A percentile compares a stretch with the other conserved stretches of the same genome.
These are phyloP conservation scores for Saccharomyces kudriavzevii DNA, from an alignment of 805 yeast genomes.

Conservation along the genomic window DNA sequence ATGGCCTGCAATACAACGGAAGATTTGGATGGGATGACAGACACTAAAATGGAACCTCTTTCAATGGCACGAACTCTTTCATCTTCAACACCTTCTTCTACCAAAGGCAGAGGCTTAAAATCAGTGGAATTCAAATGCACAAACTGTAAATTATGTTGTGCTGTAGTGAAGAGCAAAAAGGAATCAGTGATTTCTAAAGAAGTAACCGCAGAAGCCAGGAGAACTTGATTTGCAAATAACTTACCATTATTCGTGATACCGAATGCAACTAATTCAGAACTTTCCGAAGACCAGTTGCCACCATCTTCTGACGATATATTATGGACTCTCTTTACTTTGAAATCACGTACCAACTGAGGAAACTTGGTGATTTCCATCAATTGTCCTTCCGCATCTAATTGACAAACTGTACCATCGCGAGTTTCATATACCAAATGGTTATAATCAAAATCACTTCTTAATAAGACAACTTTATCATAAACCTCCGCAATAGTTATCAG, in stretches of 20 bases:
- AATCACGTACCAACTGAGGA: conserved; percentile 63
- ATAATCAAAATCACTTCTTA: conserved; percentile 50
- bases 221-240: conserved; percentile 52
- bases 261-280: conserved; percentile 39
- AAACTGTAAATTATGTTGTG: conserved; percentile 75
- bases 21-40: conserved; percentile 73
- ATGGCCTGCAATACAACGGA: conserved; percentile 87
- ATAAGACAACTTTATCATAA: conserved; percentile 43
- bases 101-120: conserved; percentile 34
- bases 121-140: conserved; percentile 51
- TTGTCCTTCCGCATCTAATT: conserved; percentile 31
- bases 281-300: conserved; percentile 24
- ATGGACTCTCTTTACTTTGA: conserved; percentile 37
- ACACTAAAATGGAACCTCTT: conserved; percentile 79
- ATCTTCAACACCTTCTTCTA: conserved; percentile 40
- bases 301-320: conserved; percentile 12
- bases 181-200: conserved; percentile 67
- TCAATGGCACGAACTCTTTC: conserved; percentile 87
- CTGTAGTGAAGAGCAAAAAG: conserved; percentile 76
- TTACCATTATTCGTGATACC: conserved; percentile 75
- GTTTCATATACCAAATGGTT: conserved; percentile 48
- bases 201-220: conserved; percentile 67
- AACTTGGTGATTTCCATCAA: conserved; percentile 39
- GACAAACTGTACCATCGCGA: conserved; percentile 51
- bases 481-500: conserved; percentile 38